Conservation (phyloP, 2,329 filamentous ascomycete genomes). For the Talaromyces sp. region DNA sequence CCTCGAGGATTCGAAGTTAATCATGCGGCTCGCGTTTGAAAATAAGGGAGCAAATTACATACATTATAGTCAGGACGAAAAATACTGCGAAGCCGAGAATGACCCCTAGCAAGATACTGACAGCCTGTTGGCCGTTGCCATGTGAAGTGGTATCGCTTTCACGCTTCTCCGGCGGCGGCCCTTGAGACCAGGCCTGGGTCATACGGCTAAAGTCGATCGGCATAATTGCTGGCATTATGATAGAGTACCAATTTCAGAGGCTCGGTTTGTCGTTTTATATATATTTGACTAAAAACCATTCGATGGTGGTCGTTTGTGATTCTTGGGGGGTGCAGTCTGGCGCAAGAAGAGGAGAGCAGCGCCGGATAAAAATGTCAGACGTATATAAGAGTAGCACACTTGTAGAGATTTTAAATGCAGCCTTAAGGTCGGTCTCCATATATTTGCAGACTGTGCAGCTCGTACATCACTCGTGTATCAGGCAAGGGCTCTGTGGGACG, state of each 20-base stretch:
- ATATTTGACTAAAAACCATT: not conserved
- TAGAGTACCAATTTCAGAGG: not conserved
- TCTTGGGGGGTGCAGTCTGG: too few species aligned
- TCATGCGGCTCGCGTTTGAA: not conserved
- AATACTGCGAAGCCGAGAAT: slow-evolving; percentile 16
- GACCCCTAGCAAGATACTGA: slow-evolving; percentile 17
- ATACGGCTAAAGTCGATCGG: not conserved
- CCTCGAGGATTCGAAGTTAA: slow-evolving; percentile 18
- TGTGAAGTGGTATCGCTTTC: not conserved
- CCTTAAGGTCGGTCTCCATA: not conserved
- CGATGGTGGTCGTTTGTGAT: not conserved
- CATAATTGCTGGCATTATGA: not conserved
- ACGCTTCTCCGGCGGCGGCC: not conserved
- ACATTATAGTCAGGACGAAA: slow-evolving; percentile 18
- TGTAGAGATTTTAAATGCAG: not conserved
- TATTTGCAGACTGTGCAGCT: not conserved
- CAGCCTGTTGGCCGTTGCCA: slow-evolving; percentile 6
- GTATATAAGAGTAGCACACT: not conserved
- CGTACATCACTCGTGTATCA: not conserved
- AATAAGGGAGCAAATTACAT: not conserved
- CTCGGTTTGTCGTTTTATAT: not conserved
- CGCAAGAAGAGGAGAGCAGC: not conserved
- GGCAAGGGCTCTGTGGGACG: not conserved
- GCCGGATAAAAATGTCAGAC: not conserved
- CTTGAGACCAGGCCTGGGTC: not conserved